Base-by-base conservation (phyloP, 2,329 filamentous ascomycete species). In the Corniculantispora saksenae region DNA sequence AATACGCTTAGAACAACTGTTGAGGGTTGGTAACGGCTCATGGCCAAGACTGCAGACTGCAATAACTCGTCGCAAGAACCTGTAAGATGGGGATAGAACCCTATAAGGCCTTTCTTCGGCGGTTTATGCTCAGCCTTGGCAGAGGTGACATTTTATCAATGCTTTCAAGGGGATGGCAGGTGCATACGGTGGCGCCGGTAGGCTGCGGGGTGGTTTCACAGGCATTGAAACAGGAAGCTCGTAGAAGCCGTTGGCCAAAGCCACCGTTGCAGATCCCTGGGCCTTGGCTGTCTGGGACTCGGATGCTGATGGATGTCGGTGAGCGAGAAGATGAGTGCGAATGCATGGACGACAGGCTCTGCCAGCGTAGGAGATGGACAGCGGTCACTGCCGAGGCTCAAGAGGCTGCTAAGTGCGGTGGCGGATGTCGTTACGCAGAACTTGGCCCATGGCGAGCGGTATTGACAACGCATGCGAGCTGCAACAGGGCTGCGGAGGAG, bases 141-240 rank as follows among this genome's bases (percentile, higher is more conserved):
- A 19, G 35, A 55, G 50, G 40, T 13, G 35, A 35, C 38, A 55
- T 17, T 29, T 62, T 23, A 25, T 15, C 7, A 12, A 12, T 43
- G 5, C 13, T 23, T 25, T 12, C 21, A 27, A 12, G 35, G n/a
- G 8, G 38, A 54, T 35, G 35, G 48, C 9, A 17, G 59, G 57
- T 25, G 38, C 43, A 47, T 17, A 7, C 17, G 19, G 40, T 48
- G 50, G 51, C 15, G 51, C 38, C 29, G 51, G 51, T 15, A 15
- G 50, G 32, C 25, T 55, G 59, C 61, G 53, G 61, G 61, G 51
- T 56, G 51, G 61, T 62, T 62, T 54, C 59, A 45, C 25, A 47
- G 40, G 47, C 27, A 54, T 63, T 56, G 61, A 63, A 50, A 50
- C 29, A 48, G 61, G 61, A 40, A 56, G 51, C 40, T 50, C n/a